Percentiles rank a stretch among this genome's conserved stretches.
Conservation (phyloP, 2,329 filamentous ascomycete genomes). For the Pezicula rhizophila region DNA sequence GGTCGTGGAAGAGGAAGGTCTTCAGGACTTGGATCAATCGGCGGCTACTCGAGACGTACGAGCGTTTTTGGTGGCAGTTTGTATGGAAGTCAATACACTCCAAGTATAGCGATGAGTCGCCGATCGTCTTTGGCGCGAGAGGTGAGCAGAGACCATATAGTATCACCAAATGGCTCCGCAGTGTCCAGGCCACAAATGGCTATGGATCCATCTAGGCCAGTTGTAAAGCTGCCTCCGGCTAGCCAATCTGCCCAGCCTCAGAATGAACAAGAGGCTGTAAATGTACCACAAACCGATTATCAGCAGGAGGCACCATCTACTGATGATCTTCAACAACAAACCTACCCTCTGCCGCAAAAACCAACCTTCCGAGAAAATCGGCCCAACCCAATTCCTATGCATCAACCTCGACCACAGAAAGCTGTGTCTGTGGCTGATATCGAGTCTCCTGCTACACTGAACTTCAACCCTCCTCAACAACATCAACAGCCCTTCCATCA, state of each 20-base stretch:
- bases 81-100: conserved; percentile 51
- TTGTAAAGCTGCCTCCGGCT: conserved; percentile 74
- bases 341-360: conserved; percentile 52
- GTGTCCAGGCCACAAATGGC: conserved; percentile 62
- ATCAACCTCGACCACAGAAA: conserved; percentile 93
- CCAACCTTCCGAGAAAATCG: conserved; percentile 52
- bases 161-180: conserved; percentile 75
- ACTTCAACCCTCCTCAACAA: conserved; percentile 54
- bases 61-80: conserved; percentile 69
- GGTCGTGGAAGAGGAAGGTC: conserved; percentile 62
- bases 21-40: conserved; percentile 59
- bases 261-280: conserved; percentile 26
- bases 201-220: conserved; percentile 59
- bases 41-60: conserved; percentile 69
- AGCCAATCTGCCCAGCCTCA: conserved; percentile 22
- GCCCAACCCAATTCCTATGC: conserved; percentile 61
- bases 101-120: conserved; percentile 81
- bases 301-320: conserved; percentile 23
- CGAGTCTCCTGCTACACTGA: conserved; percentile 62
- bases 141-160: conserved; percentile 63
- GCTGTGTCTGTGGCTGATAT: conserved; percentile 88
- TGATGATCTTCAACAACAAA: conserved; percentile 47
- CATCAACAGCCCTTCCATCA: conserved; percentile 88
- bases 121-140: conserved; percentile 73
- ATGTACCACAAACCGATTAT: conserved; percentile 16